Base-by-base conservation (phyloP, 1,284 basidiomycete genomes). In the Naganishia cerealis region DNA sequence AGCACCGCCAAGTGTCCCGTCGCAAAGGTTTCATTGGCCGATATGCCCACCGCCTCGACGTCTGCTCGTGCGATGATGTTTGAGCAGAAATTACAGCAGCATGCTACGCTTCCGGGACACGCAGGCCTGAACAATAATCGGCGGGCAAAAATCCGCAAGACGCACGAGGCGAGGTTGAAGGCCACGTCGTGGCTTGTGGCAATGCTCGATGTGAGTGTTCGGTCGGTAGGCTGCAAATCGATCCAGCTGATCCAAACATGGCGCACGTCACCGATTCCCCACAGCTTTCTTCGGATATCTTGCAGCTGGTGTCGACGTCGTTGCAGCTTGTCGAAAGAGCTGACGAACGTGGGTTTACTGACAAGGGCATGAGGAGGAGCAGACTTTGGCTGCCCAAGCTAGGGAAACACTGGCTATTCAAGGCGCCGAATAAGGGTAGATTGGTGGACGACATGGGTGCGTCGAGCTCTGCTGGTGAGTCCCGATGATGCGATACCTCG, bases 181-280 rank as follows among this genome's bases (percentile, higher is more conserved):
- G 54, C 66, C 46, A 63, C 66, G 21, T 67, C 66, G 33, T 67
- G 59, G 61, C 33, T 70, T 21, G 66, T 70, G 12, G 69, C 66
- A 2, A 63, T 70, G 52, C 52, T 70, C 7, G 69, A 70, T 65
- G 69, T 70, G 54, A 50, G 69, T 59, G 9, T 1, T 3, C 12
- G 21, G n/a, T 13, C 21, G 38, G 42, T 15, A 3, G 0, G 12
- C 29, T 33, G 52, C 24, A 36, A 13, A 10, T 18, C 1, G 13
- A 3, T n/a, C 15, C 15, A 38, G 66, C 52, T 43, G 36, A 48
- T 33, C 29, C 29, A 33, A 33, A 33, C 6, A 33, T 6, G 29
- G n/a, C n/a, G n/a, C n/a, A n/a, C n/a, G n/a, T n/a, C n/a, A 33
- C 29, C 42, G 15, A 3, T 21, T 12, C 9, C 7, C 21, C 55